Conservation (phyloP, 768 basidiomycete species). For the Dioszegia aurantiaca region DNA sequence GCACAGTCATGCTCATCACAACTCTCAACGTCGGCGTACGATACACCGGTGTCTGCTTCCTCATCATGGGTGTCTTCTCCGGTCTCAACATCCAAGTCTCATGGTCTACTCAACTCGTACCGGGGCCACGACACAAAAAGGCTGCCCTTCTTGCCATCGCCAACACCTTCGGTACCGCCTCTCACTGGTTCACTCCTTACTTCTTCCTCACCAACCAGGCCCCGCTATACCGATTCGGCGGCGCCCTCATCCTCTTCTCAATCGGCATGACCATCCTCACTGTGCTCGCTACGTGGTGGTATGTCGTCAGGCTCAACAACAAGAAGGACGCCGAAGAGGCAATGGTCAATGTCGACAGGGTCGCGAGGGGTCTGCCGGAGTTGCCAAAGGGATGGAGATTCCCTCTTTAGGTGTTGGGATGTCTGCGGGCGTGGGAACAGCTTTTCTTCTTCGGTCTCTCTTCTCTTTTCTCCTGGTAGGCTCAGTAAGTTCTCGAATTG, state of each 20-base stretch:
- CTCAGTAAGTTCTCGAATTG: not conserved
- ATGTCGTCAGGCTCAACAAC: conserved; percentile 19
- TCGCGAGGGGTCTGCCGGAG: not conserved
- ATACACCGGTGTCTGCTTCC: conserved; percentile 26
- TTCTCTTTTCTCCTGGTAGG: not conserved
- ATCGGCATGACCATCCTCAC: conserved; percentile 18
- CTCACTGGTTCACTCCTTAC: conserved; percentile 23
- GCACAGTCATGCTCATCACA: conserved; percentile 21
- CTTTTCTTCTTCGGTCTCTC: too few relatives aligned
- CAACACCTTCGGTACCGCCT: conserved; percentile 21
- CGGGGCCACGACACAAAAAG: conserved; percentile 15
- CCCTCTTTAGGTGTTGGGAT: conserved; percentile 15
- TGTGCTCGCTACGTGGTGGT: conserved; percentile 17
- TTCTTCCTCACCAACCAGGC: conserved; percentile 21
- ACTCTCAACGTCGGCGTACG: conserved; percentile 18
- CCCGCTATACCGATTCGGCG: conserved; percentile 18
- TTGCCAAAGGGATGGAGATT: conserved; percentile 19
- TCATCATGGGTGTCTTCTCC: conserved; percentile 23
- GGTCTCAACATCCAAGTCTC: conserved; percentile 23
- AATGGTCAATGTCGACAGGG: conserved; percentile 17
- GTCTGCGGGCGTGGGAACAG: not conserved
- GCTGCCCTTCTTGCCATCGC: conserved; percentile 18
- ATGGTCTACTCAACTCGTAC: conserved; percentile 19
- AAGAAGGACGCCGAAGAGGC: conserved; percentile 13
- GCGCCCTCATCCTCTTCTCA: conserved; percentile 20